Base-by-base conservation (phyloP, 768 basidiomycete species). In the Mycena albidolilacea region DNA sequence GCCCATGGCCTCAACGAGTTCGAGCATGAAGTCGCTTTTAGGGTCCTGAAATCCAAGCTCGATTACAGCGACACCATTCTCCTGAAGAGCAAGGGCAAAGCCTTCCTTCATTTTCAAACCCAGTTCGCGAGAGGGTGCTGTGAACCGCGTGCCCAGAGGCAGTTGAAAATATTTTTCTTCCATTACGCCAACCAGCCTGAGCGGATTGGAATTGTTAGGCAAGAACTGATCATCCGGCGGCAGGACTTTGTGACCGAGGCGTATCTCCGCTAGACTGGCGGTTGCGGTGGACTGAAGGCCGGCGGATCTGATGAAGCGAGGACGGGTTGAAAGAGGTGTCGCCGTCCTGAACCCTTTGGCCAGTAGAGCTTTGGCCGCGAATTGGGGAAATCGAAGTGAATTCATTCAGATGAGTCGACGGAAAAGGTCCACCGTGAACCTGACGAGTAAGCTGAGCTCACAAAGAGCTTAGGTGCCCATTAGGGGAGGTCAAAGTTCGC, bases 11-110 rank as follows among this genome's bases (percentile, higher is more conserved):
- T 67, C 37, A 7, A 67, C 35, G 19, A 67, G 55, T 30, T 67
- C 55, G 66, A 67, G 66, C 66, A 67, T 59, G 35, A 67, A 67
- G 10, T 67, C 30, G 35, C 66, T 67, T 35, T n/a, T 67, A 17
- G 55, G 55, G 19, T 67, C 66, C 19, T 35, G 43, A 41, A 67
- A 67, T 1, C 58, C 66, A 44, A 67, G 66, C 15, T 67, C 57
- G 43, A 67, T n/a, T 17, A 67, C 57, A 58, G 44, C 43, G 2
- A 67, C n/a, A 11, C 66, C 66, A 17, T 35, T 59, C 30, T 67
- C 57, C 57, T 48, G 55, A 23, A 67, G 57, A 2, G 66, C 66
- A 39, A 46, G 43, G 2, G 66, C 44, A 39, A 67, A 59, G 4
- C 43, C 30, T 2, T 58, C 15, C 43, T 58, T 59, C 57, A 67